Percentiles rank a stretch among this genome's conserved stretches.
Conservation (phyloP, 371 early-diverging fungal genomes). For the Syncephalis plumigaleata region DNA sequence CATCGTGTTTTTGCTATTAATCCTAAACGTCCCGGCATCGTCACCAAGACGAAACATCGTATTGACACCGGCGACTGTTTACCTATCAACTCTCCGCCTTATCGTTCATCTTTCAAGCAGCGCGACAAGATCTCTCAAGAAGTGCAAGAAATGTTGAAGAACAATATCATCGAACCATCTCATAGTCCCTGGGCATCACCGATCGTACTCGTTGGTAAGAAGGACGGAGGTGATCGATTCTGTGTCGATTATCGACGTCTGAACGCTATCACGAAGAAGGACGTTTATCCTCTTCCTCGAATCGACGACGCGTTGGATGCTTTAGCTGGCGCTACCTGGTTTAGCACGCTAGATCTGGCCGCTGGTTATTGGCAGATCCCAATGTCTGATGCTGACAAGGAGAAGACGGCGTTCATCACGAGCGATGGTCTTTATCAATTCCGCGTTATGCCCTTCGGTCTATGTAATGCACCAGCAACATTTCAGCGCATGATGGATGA, state of each 20-base stretch:
- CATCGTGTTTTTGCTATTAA: neutral
- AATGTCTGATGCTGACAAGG: slow-evolving; percentile 5
- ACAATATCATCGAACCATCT: slow-evolving; percentile 9
- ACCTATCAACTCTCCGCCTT: slow-evolving; percentile 4
- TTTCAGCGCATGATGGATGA: slow-evolving; percentile 17
- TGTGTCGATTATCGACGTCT: slow-evolving; percentile 18
- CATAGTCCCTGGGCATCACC: slow-evolving; percentile 15
- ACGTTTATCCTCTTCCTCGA: slow-evolving; percentile 17
- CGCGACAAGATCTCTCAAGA: slow-evolving; percentile 3
- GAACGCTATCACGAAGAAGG: slow-evolving; percentile 16
- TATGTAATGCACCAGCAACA: slow-evolving; percentile 16
- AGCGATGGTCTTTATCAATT: slow-evolving; percentile 12
- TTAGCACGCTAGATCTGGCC: slow-evolving; percentile 17
- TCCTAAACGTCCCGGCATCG: neutral
- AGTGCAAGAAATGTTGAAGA: slow-evolving; percentile 9
- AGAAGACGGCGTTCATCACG: slow-evolving; percentile 20
- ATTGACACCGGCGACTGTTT: slow-evolving; percentile 7
- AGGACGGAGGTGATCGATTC: slow-evolving; percentile 14
- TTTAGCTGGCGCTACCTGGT: slow-evolving; percentile 9
- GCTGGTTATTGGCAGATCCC: slow-evolving; percentile 23
- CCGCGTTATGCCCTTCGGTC: slow-evolving; percentile 16
- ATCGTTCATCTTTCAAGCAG: slow-evolving; percentile 3
- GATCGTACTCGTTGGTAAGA: slow-evolving; percentile 12
- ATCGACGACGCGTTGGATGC: slow-evolving; percentile 17
- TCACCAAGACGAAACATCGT: neutral